These are phyloP conservation scores for Entomortierella lignicola DNA, from an alignment of 192 early-diverging fungal genomes.

Conservation along the genomic window DNA sequence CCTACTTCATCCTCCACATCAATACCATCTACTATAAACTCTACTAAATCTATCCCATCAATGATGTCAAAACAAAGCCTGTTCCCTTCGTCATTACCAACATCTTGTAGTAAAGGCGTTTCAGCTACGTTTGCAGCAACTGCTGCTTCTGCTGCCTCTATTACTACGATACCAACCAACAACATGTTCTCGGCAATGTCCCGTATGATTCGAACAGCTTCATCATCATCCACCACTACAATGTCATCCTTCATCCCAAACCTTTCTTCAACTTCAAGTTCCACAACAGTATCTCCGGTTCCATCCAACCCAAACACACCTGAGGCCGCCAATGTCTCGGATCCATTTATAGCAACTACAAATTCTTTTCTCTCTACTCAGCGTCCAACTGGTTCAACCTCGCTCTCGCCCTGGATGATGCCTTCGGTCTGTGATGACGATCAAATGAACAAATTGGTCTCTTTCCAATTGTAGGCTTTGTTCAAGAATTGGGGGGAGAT, in stretches of 20 bases:
- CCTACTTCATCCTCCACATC: not conserved
- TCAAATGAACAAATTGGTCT: constrained; percentile 54
- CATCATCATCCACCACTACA: constrained; percentile 5
- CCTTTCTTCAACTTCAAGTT: constrained; percentile 1
- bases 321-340: constrained; percentile 26
- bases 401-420: constrained; percentile 47
- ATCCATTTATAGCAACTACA: constrained; percentile 16
- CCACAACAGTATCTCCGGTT: not conserved
- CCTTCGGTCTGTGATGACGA: constrained; percentile 52
- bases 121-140: not conserved
- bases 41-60: not conserved
- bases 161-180: constrained; percentile 3
- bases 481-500: not conserved
- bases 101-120: not conserved
- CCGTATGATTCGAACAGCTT: constrained; percentile 32
- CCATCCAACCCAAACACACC: constrained; percentile 15
- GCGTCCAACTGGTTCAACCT: not conserved
- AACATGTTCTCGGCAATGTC: constrained; percentile 49
- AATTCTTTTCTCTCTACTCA: not conserved
- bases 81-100: not conserved
- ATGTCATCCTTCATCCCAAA: not conserved
- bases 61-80: not conserved
- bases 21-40: not conserved
- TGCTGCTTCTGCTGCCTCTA: not conserved
- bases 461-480: constrained; percentile 32